phyloP scores from a whole-genome alignment of 306 rosid species.

The Begonia peltatifolia region DNA sequence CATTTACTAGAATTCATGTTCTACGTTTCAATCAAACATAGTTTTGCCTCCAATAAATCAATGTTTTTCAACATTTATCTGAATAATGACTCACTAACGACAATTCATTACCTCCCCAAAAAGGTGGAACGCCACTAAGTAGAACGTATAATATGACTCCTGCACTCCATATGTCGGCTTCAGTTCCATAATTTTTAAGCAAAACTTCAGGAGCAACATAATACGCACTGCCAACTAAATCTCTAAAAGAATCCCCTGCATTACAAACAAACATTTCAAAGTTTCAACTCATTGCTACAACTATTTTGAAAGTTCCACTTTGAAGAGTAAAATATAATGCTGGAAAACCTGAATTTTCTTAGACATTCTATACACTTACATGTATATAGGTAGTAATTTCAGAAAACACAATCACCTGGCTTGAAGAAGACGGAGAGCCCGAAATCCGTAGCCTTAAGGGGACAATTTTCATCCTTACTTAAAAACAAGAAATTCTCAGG shows the following conservation, averaged over 20 bases:
- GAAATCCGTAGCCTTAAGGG: slow-evolving; percentile 83
- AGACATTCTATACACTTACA: no score
- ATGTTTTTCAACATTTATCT: no score
- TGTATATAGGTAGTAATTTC: no score
- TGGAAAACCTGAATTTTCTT: no score
- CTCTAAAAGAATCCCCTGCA: slow-evolving; percentile 64
- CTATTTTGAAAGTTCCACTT: no score
- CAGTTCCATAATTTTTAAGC: slow-evolving; percentile 61
- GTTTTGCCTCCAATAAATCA: no score
- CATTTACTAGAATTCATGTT: no score
- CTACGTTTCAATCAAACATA: no score
- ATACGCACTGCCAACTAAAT: slow-evolving; percentile 92
- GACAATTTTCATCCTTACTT: slow-evolving; percentile 42
- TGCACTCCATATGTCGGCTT: slow-evolving; percentile 94
- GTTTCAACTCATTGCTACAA: background rate
- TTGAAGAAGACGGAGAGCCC: slow-evolving; percentile 86
- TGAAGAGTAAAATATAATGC: no score
- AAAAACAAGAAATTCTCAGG: slow-evolving; percentile 83
- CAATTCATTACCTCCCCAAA: slow-evolving; percentile 67
- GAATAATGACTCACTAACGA: no score
- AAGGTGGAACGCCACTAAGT: slow-evolving; percentile 91
- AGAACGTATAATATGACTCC: slow-evolving; percentile 83
- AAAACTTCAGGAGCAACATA: slow-evolving; percentile 96
- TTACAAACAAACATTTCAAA: slow-evolving; percentile 7
- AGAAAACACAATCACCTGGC: slow-evolving; percentile 29